Percentiles rank a stretch among this genome's conserved stretches.
Conservation (phyloP, 306 rosid genomes). For the Sphenostylis stenocarpa region DNA sequence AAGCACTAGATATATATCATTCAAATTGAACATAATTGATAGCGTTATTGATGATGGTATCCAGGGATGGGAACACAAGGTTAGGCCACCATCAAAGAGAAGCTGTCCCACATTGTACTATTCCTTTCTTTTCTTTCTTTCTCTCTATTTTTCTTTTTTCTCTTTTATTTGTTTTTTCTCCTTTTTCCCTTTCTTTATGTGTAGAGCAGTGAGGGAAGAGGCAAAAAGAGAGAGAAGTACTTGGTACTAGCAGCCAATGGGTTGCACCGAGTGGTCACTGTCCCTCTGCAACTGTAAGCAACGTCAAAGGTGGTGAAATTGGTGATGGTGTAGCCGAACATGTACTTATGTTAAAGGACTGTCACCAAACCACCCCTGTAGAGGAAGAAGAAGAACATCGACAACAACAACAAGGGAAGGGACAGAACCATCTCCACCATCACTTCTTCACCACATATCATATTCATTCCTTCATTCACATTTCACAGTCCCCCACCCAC, state of each 20-base stretch:
- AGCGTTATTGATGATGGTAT: conserved; percentile 24
- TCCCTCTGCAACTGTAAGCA: conserved; percentile 49
- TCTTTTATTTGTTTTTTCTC: background rate
- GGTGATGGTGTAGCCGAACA: conserved; percentile 36
- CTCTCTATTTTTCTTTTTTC: too few species aligned
- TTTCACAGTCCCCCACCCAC: background rate
- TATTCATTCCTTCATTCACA: background rate
- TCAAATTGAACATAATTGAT: conserved; percentile 26
- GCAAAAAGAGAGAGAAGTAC: conserved; percentile 36
- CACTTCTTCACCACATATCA: background rate
- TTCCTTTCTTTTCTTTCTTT: background rate
- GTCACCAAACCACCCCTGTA: conserved; percentile 34
- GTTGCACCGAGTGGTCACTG: conserved; percentile 52
- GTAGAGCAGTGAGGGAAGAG: conserved; percentile 39
- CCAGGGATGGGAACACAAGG: conserved; percentile 48
- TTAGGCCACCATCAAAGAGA: conserved; percentile 50
- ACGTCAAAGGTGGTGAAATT: conserved; percentile 51
- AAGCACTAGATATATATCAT: background rate
- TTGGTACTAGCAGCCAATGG: conserved; percentile 58
- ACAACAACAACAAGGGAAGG: background rate
- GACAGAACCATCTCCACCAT: conserved; percentile 34
- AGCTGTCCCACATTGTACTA: conserved; percentile 39
- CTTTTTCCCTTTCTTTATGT: conserved; percentile 17
- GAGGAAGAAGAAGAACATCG: background rate
- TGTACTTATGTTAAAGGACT: conserved; percentile 42